Evolutionary conservation across 1,284 basidiomycete species (phyloP), one percentile per base, ranked within the genome.

Genomic region (Trametes hirsuta): DNA sequence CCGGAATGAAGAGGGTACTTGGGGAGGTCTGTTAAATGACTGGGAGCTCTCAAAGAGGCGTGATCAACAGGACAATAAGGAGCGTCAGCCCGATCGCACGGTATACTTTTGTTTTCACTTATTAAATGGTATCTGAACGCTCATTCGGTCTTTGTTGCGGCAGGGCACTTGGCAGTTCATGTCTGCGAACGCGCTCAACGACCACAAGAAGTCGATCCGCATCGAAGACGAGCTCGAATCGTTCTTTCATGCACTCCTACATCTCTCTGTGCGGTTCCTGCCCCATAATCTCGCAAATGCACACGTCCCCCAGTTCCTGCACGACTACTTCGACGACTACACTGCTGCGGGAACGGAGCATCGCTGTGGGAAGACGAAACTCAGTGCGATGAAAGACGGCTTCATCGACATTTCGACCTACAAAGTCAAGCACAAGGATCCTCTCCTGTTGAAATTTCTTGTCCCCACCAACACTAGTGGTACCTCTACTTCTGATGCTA

Each of bases 1-100:
- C 14, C 14, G 6, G 6, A 22, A 46, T 10, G 6, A 25, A 4
- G 15, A n/a, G 11, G 46, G 46, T 14, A 14, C n/a, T 5, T 47
- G 30, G 30, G 15, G 15, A 6, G 46, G 55, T 15, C 15, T 64
- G 2, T 56, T 61, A 21, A 56, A 41, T 6, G 59, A 61, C 30
- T 64, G 62, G 62, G 62, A 64, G 39, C 30, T 64, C 3, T 49
- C 62, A n/a, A 60, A 63, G 24, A 36, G 35, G 4, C 8, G 41
- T n/a, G 22, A 46, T 10, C 5, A 30, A 12, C 21, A 40, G 1
- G 25, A 6, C 4, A 39, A 18, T 5, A 21, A 18, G 10, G 39
- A 25, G 9, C 42, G 61, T 4, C 61, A 55, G n/a, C 48, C 22
- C 0, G 49, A 62, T 25, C 44, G 53, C 8, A 55, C 52, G 18